A percentile compares a stretch with the other conserved stretches of the same genome.
Conservation (phyloP, 1,284 basidiomycete genomes). For the Cystobasidium slooffiae region DNA sequence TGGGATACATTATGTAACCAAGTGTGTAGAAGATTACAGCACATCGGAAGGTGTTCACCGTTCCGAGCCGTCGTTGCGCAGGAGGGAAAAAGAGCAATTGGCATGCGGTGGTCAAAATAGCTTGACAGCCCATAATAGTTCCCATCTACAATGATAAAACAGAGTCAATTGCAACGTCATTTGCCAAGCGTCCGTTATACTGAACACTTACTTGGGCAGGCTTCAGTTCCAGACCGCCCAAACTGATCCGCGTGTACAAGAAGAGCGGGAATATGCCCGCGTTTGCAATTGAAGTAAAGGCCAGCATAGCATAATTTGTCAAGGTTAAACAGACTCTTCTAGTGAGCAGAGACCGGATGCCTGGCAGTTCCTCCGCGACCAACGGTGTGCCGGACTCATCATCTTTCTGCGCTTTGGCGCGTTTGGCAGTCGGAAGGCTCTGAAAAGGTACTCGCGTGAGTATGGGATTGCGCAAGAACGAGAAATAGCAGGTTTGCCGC, state of each 20-base stretch:
- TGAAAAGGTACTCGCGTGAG: neutral
- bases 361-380: conserved; percentile 14
- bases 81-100: conserved; percentile 57
- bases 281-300: conserved; percentile 31
- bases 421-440: conserved; percentile 4
- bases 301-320: conserved; percentile 42
- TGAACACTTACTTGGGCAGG: conserved; percentile 10
- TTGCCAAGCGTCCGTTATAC: neutral
- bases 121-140: conserved; percentile 53
- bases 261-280: conserved; percentile 50
- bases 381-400: neutral
- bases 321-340: conserved; percentile 33
- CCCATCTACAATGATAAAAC: conserved; percentile 49
- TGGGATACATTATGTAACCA: conserved; percentile 54
- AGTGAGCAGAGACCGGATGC: conserved; percentile 28
- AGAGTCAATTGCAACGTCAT: neutral
- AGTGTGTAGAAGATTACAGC: conserved; percentile 55
- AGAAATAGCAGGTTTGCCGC: too few species aligned
- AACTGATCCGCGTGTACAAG: conserved; percentile 46
- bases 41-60: conserved; percentile 54
- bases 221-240: conserved; percentile 47
- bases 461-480: neutral
- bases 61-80: conserved; percentile 55
- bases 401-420: neutral
- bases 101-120: conserved; percentile 52